Base-by-base conservation (phyloP, 2,329 filamentous ascomycete genomes). In the Penicillium sp. region DNA sequence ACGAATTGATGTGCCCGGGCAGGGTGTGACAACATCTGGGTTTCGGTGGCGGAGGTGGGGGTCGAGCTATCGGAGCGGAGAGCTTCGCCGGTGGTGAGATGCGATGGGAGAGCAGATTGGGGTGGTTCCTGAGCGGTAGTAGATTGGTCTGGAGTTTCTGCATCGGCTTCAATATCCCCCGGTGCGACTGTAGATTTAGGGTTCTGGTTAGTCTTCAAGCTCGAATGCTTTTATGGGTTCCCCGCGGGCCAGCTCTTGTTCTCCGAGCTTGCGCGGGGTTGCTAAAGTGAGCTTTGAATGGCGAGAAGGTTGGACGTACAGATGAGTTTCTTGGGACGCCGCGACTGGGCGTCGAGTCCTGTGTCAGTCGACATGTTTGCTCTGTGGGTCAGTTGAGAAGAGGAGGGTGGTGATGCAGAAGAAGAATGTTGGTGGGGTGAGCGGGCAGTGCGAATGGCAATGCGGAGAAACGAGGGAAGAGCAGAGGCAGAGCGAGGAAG, bases 1-100 rank as follows among this genome's bases (percentile, higher is more conserved):
- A 71, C 62, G 63, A 77, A 77, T 50, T 77, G 75, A 59, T 77
- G 75, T 3, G 75, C 75, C 40, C 73, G 74, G 5, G 75, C 69
- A 7, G 75, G 67, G 52, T 73, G 62, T 3, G 72, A 69, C 26
- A 76, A 59, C 18, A 75, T 58, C 36, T 71, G 60, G 14, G 51
- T 64, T 51, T 75, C 68, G 9, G 66, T 68, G 19, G 64, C 66
- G 18, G 73, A 71, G 37, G 63, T 61, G 8, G 74, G 73, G 3
- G 74, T 76, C 14, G 73, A 70, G 24, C 68, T 65, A 14, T 68
- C 67, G 11, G 72, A 71, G 51, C 66, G 66, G 5, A 68, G 59
- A 19, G 61, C 54, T 54, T 67, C 63, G 26, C 29, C 39, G 47
- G 21, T 19, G 33, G 18, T 42, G 34, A 49, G 34, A 31, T 16